Evolutionary conservation across 805 yeast species (phyloP).

Genomic region (Metschnikowia henanensis): DNA sequence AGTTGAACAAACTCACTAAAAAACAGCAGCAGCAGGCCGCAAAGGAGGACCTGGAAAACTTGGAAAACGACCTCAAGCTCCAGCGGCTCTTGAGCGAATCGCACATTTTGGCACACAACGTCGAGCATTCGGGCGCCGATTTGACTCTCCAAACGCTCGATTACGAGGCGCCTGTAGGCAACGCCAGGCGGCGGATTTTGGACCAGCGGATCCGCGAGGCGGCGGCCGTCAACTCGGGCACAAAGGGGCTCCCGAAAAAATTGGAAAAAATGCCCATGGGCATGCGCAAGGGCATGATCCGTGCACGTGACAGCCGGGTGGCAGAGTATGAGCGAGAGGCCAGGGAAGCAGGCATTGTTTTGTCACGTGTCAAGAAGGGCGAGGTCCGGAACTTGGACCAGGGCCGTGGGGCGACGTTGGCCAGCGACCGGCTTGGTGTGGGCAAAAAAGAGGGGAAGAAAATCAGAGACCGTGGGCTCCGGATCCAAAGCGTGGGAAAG

Average conservation of each 20-base stretch:
- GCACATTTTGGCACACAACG: constrained; percentile 52
- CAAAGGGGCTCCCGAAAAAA: constrained; percentile 44
- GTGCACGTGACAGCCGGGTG: constrained; percentile 51
- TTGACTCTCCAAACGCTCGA: constrained; percentile 62
- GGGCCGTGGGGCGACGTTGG: constrained; percentile 53
- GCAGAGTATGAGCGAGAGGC: constrained; percentile 73
- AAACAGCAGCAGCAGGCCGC: constrained; percentile 36
- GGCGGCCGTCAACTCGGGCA: constrained; percentile 40
- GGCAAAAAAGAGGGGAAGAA: constrained; percentile 39
- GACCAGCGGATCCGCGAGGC: constrained; percentile 54
- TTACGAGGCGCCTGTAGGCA: constrained; percentile 64
- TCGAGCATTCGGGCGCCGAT: constrained; percentile 63
- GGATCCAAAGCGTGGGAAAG: constrained; percentile 73
- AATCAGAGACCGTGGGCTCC: constrained; percentile 73
- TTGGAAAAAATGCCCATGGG: constrained; percentile 86
- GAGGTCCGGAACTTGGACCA: constrained; percentile 56
- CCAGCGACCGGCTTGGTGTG: constrained; percentile 53
- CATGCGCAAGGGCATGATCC: constrained; percentile 81
- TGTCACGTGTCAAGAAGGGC: constrained; percentile 70
- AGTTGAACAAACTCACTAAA: constrained; percentile 28
- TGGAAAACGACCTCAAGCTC: constrained; percentile 69
- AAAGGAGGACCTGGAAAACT: constrained; percentile 48
- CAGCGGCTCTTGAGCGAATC: constrained; percentile 72
- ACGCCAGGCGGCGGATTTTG: constrained; percentile 63
- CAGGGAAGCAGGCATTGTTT: constrained; percentile 84